A percentile compares a stretch with the other conserved stretches of the same genome.
Conservation (phyloP, 257 asterid genomes). For the Lycium ferocissimum region DNA sequence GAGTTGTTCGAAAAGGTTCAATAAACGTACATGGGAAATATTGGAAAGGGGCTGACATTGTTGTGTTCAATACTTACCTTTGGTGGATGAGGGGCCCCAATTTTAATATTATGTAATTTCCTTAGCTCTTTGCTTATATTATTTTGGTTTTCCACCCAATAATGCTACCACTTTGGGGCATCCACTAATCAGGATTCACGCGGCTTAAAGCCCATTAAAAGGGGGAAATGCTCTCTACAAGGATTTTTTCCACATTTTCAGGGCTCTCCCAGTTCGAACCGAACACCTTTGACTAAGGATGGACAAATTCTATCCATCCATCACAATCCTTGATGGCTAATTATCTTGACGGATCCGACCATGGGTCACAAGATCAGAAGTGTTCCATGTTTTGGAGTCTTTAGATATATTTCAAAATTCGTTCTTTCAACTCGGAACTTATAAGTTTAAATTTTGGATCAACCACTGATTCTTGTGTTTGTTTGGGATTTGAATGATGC, state of each 20-base stretch:
- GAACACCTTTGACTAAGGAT: too few species aligned
- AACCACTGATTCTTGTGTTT: neutral
- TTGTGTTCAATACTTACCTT: constrained; percentile 79
- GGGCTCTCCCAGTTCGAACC: too few species aligned
- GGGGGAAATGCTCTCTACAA: too few species aligned
- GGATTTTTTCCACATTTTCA: too few species aligned
- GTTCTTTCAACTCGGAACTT: neutral
- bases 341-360: too few species aligned
- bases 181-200: too few species aligned
- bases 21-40: constrained; percentile 65
- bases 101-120: constrained; percentile 56
- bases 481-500: neutral
- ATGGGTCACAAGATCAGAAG: neutral
- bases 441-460: neutral
- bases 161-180: too few species aligned
- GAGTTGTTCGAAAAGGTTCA: constrained; percentile 64
- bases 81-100: constrained; percentile 76
- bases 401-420: neutral
- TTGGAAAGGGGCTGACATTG: constrained; percentile 75
- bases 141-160: neutral
- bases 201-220: too few species aligned
- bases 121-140: neutral
- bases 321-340: too few species aligned
- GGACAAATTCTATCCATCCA: too few species aligned
- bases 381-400: neutral